Evolutionary conservation across 345 rosid species (phyloP), one percentile per base, ranked within the genome.

Genomic region (Turnera subulata): DNA sequence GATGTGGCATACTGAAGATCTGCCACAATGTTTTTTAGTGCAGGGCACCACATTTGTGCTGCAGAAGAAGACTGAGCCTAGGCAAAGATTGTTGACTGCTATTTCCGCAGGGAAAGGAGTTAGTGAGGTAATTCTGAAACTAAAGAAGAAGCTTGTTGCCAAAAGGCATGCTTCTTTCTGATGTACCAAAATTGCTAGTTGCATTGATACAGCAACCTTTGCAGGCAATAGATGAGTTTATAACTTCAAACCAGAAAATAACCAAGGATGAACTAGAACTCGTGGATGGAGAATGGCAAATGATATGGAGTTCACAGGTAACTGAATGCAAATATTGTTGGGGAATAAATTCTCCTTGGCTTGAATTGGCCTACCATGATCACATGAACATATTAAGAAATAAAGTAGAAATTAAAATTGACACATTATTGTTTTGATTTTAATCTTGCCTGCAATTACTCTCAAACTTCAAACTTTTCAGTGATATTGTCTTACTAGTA

Each of bases 271-370:
- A 79, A 51, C 66, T 63, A n/a, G 76, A 83, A 40, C 86, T 92
- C 11, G 17, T 71, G 7, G 96, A 89, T 16, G 99, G 99, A 62
- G 89, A 78, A 59, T 93, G 97, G 99, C 86, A 84, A 58, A 89
- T 93, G 99, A 70, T 86, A 52, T 93, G 99, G 97, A 93, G 97
- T 77, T 93, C 99, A 33, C 97, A 89, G 88, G 98, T 89, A 24
- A 46, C 10, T 53, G 18, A 23, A 13, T 11, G 50, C 38, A 40
- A 5, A 59, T 58, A 37, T 1, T 26, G 14, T 17, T 55, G 17
- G 1, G 20, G 6, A 46, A 46, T 5, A 11, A 47, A 10, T n/a
- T 9, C 24, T 32, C 20, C 25, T 5, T 22, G 5, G 19, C 14
- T 49, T 49, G 11, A 37, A n/a, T n/a, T n/a, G n/a, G n/a, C n/a